phyloP scores from a whole-genome alignment of 306 rosid genomes.

The Fagus crenata region DNA sequence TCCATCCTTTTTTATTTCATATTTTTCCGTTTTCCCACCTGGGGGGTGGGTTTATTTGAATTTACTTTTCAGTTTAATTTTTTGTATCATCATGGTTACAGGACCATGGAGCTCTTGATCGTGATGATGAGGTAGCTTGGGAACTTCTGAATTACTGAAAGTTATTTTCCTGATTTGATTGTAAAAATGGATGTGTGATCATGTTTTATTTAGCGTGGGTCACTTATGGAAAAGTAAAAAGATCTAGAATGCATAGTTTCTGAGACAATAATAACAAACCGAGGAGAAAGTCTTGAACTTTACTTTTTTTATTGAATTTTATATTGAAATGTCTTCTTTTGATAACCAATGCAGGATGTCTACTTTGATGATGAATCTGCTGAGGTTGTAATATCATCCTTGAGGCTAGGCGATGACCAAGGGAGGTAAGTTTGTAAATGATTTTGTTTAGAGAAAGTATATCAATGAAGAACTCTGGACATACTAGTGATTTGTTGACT shows the following conservation, averaged over 20 bases:
- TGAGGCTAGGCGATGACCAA: slow-evolving; percentile 90
- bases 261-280: neutral
- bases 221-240: neutral
- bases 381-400: slow-evolving; percentile 89
- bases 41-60: neutral
- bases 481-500: neutral
- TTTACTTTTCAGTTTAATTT: slow-evolving; percentile 25
- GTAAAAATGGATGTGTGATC: slow-evolving; percentile 22
- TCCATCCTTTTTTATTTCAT: neutral
- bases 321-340: slow-evolving; percentile 19
- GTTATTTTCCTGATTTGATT: slow-evolving; percentile 25
- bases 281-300: neutral
- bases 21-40: slow-evolving; percentile 9
- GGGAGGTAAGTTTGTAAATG: slow-evolving; percentile 74
- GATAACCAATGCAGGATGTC: slow-evolving; percentile 64
- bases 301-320: slow-evolving; percentile 1
- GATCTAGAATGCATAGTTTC: neutral
- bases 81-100: slow-evolving; percentile 46
- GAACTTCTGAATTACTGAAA: slow-evolving; percentile 16
- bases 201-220: neutral
- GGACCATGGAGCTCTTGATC: slow-evolving; percentile 71
- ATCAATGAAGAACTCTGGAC: neutral
- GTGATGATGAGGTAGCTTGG: slow-evolving; percentile 85
- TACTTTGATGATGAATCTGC: slow-evolving; percentile 98
- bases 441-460: neutral